Conservation (phyloP, 805 yeast species). For the Saccharomycopsis malanga region DNA sequence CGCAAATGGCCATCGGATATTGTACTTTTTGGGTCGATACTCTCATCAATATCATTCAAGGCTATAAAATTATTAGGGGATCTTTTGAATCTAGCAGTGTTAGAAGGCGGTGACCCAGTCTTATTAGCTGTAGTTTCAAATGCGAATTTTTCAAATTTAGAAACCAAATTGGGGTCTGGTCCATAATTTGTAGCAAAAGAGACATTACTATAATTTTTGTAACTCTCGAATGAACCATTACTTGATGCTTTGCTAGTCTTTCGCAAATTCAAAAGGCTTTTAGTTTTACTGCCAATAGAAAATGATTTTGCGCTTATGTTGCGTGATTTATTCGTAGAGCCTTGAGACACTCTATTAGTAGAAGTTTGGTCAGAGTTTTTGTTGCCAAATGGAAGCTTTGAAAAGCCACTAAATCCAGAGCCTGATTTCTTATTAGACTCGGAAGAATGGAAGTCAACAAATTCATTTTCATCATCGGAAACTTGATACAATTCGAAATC, state of each 20-base stretch:
- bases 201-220: too few relatives aligned
- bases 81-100: too few relatives aligned
- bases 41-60: constrained; percentile 4
- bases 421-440: not conserved
- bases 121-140: not conserved
- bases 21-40: constrained; percentile 7
- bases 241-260: too few relatives aligned
- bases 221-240: too few relatives aligned
- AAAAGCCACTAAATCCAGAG: not conserved
- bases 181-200: not conserved
- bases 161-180: constrained; percentile 1
- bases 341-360: too few relatives aligned
- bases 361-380: too few relatives aligned
- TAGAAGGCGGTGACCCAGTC: too few relatives aligned
- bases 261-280: constrained; percentile 1
- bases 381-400: constrained; percentile 1
- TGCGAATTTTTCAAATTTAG: not conserved
- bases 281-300: constrained; percentile 5
- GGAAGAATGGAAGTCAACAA: not conserved
- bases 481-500: constrained; percentile 11
- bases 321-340: too few relatives aligned
- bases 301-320: constrained; percentile 9
- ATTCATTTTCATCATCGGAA: constrained; percentile 16
- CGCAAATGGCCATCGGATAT: too few relatives aligned
- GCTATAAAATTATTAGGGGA: too few relatives aligned